Evolutionary conservation across 352 stramenopile species (phyloP).

Genomic region (Bremia lactucae): DNA sequence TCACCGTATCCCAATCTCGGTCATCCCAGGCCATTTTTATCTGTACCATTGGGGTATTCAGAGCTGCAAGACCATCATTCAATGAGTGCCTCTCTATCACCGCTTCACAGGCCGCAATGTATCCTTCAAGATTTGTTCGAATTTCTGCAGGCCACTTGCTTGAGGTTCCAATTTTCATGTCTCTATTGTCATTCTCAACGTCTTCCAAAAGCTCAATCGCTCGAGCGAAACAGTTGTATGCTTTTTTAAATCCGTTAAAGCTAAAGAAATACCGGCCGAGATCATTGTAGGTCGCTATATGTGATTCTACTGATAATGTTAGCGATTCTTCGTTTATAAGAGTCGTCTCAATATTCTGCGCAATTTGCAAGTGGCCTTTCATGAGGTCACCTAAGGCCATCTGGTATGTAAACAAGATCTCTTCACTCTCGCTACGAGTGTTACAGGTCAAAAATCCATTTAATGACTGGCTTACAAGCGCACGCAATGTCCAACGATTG

Average conservation of each 20-base stretch:
- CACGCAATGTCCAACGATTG: slow-evolving; percentile 68
- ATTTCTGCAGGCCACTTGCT: slow-evolving; percentile 15
- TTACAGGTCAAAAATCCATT: slow-evolving; percentile 62
- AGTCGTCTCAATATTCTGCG: slow-evolving; percentile 44
- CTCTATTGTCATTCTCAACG: slow-evolving; percentile 9
- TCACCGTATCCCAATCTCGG: slow-evolving; percentile 38
- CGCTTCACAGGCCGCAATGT: slow-evolving; percentile 56
- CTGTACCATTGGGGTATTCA: slow-evolving; percentile 27
- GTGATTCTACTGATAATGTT: slow-evolving; percentile 26
- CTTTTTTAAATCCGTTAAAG: slow-evolving; percentile 64
- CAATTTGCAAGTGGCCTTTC: slow-evolving; percentile 43
- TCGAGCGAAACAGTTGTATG: slow-evolving; percentile 62
- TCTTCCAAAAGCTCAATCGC: slow-evolving; percentile 47
- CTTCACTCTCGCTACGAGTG: slow-evolving; percentile 53
- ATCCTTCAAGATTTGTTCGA: slow-evolving; percentile 44
- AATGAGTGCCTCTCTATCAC: slow-evolving; percentile 42
- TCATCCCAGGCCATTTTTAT: slow-evolving; percentile 38
- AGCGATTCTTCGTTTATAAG: slow-evolving; percentile 39
- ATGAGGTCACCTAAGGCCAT: slow-evolving; percentile 57
- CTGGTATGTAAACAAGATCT: slow-evolving; percentile 51
- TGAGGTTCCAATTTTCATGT: slow-evolving; percentile 6
- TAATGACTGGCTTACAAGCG: slow-evolving; percentile 56
- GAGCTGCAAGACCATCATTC: slow-evolving; percentile 19
- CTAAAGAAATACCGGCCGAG: slow-evolving; percentile 68
- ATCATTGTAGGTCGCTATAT: slow-evolving; percentile 58